Evolutionary conservation across 1,139 yeast species (phyloP).

Genomic region (Kurtzmaniella quercitrusa): DNA sequence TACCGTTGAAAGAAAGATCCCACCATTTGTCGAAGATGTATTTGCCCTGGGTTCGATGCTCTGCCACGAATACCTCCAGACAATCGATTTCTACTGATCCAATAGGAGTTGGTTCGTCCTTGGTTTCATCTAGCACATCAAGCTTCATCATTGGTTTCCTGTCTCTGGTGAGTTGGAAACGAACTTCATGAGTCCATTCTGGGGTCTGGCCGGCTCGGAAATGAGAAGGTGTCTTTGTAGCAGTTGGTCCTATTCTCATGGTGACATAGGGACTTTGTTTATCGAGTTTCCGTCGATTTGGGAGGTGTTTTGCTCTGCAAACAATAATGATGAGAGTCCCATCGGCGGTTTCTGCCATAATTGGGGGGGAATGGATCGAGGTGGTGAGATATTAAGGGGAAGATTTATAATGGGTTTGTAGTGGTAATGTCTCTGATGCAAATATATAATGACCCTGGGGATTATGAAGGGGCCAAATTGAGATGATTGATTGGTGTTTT

Average conservation of each 20-base stretch:
- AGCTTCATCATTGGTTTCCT: slow-evolving; percentile 61
- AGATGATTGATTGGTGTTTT: not conserved
- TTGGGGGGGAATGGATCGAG: not conserved
- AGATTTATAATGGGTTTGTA: too few species aligned
- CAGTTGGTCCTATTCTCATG: slow-evolving; percentile 73
- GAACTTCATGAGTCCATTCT: slow-evolving; percentile 73
- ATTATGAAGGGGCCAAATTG: not conserved
- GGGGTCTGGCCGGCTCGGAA: slow-evolving; percentile 91
- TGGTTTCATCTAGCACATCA: slow-evolving; percentile 83
- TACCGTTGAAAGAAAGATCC: slow-evolving; percentile 60
- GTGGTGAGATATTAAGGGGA: too few species aligned
- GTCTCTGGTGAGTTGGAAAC: slow-evolving; percentile 63
- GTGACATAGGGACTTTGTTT: slow-evolving; percentile 88
- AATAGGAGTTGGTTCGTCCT: slow-evolving; percentile 79
- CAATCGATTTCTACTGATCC: slow-evolving; percentile 81
- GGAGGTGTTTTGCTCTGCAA: slow-evolving; percentile 65
- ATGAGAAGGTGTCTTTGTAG: slow-evolving; percentile 68
- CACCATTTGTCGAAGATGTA: slow-evolving; percentile 77
- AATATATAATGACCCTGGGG: too few species aligned
- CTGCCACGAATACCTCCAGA: slow-evolving; percentile 55
- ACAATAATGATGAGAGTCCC: slow-evolving; percentile 45
- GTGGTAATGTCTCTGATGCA: too few species aligned
- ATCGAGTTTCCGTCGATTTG: slow-evolving; percentile 76
- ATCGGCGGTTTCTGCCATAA: slow-evolving; percentile 34
- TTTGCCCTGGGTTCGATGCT: slow-evolving; percentile 64